These are phyloP conservation scores for Cichorium intybus DNA, from an alignment of 140 eudicot genomes.

Conservation along the genomic window DNA sequence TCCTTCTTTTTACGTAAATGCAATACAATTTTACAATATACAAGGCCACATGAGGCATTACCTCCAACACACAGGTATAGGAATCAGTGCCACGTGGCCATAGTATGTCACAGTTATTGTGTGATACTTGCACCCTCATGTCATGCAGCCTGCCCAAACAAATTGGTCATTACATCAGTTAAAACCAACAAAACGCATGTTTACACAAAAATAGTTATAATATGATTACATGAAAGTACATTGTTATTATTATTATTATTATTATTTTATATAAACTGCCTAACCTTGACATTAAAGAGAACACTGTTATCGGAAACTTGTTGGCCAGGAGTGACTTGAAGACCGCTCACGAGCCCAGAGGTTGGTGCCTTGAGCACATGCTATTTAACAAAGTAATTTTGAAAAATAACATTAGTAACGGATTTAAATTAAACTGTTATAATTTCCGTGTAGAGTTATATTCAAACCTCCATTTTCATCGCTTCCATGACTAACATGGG, in stretches of 20 bases:
- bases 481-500: slow-evolving; percentile 95
- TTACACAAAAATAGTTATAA: neutral
- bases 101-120: slow-evolving; percentile 15
- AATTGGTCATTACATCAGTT: too few relatives aligned
- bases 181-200: neutral
- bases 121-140: slow-evolving; percentile 4
- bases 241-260: neutral
- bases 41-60: slow-evolving; percentile 13
- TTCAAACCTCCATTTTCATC: slow-evolving; percentile 97
- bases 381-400: slow-evolving; percentile 51
- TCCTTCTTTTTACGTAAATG: neutral
- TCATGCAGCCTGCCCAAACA: slow-evolving; percentile 29
- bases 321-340: slow-evolving; percentile 75
- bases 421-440: too few relatives aligned
- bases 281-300: slow-evolving; percentile 82
- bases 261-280: slow-evolving; percentile 21
- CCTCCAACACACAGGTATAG: neutral
- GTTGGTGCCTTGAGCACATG: slow-evolving; percentile 89
- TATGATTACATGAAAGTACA: neutral
- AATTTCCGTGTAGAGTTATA: too few relatives aligned
- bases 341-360: slow-evolving; percentile 69
- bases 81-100: neutral
- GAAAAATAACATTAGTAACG: too few relatives aligned
- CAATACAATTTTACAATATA: slow-evolving; percentile 1
- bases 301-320: slow-evolving; percentile 73